Evolutionary conservation across 768 basidiomycete genomes (phyloP), one percentile per base, ranked within the genome.

Genomic region (Psilocybe sp.): DNA sequence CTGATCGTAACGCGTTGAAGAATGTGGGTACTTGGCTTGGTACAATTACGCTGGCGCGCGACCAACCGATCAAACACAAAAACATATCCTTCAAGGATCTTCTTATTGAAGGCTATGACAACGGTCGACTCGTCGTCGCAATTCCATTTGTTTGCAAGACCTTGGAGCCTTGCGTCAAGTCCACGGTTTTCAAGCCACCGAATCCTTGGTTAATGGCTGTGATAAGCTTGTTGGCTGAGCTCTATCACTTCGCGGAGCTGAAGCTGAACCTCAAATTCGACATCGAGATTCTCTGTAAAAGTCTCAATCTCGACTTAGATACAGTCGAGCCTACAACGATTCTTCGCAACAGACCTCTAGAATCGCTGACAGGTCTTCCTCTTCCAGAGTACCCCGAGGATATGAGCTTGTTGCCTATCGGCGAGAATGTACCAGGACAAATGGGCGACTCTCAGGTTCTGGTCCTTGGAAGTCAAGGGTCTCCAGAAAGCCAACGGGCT

Each of bases 161-260:
- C 1, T 80, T 99, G 40, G 91, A 94, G 64, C 90, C 90, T 40
- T 93, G 92, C 54, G 79, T 85, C 42, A 85, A 87, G 62, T 98
- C 96, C 31, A 86, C 77, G 56, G 89, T 98, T 20, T 99, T 99
- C 81, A 87, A 81, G 61, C 89, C 93, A 15, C 97, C 97, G 19
- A 99, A 98, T 66, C 97, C 97, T 1, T 99, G 97, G 97, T 71
- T 99, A 44, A 95, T 98, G 88, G 95, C 90, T 0, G 90, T 99
- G 55, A 76, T 98, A 60, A 84, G 88, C 56, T 76, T 98, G 38
- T 80, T 98, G 40, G 90, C 85, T 39, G 97, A 99, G 65, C 79
- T 99, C n/a, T 98, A 99, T 67, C 91, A 95, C 64, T 95, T 87
- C 60, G 96, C 93, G 4, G 95, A 98, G 59, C 78, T 98, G 53